Evolutionary conservation across 2,329 filamentous ascomycete genomes (phyloP).

Genomic region (Hirsutella minnesotensis): DNA sequence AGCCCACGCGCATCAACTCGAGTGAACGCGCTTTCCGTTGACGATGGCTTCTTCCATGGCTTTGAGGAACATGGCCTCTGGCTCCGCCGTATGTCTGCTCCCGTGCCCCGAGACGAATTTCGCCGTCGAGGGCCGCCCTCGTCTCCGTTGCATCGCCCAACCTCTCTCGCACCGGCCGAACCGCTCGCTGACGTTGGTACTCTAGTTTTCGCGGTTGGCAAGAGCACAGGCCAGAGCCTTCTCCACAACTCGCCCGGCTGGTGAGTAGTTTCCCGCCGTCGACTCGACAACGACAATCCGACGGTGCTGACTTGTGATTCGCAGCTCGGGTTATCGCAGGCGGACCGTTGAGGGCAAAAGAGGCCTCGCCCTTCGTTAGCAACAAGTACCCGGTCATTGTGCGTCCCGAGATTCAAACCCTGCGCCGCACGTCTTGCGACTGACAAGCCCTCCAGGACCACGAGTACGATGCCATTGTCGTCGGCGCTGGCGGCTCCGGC

Average conservation of each 20-base stretch:
- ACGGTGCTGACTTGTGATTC: not conserved
- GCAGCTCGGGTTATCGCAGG: conserved; percentile 77
- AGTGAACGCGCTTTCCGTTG: conserved; percentile 16
- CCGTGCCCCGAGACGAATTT: too few species aligned
- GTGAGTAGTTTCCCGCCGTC: conserved; percentile 37
- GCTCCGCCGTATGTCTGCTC: conserved; percentile 39
- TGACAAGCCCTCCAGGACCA: conserved; percentile 57
- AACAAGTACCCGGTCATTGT: conserved; percentile 91
- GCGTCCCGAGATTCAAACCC: conserved; percentile 27
- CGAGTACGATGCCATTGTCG: conserved; percentile 96
- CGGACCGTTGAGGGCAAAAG: conserved; percentile 79
- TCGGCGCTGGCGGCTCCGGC: conserved; percentile 72
- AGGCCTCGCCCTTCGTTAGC: conserved; percentile 76
- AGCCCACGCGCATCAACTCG: conserved; percentile 18
- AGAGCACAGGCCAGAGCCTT: conserved; percentile 64
- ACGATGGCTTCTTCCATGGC: conserved; percentile 53
- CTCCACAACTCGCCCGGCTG: conserved; percentile 72
- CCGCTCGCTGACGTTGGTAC: conserved; percentile 9
- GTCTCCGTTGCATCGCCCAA: conserved; percentile 3
- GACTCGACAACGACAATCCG: not conserved
- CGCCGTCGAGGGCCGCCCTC: too few species aligned
- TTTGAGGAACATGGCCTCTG: conserved; percentile 46
- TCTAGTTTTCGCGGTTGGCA: conserved; percentile 50
- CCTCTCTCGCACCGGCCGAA: not conserved
- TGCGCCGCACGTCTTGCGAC: conserved; percentile 4